Evolutionary conservation across 2,329 filamentous ascomycete genomes (phyloP).

Genomic region (Colletotrichum abscissum): DNA sequence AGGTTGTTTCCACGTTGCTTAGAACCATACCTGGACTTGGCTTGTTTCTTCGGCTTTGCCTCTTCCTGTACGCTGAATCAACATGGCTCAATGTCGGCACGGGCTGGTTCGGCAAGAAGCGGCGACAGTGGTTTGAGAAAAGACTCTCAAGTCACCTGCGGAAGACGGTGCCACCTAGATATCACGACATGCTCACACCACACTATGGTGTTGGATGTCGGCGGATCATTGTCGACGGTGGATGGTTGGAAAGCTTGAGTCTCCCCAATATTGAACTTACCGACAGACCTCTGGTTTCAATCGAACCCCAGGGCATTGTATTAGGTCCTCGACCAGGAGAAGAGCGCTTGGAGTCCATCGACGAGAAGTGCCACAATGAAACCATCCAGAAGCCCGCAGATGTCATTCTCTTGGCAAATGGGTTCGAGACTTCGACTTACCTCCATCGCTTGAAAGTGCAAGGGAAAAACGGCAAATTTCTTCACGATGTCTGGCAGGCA

Average conservation of each 20-base stretch:
- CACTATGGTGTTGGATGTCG: conserved; percentile 73
- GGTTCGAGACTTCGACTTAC: conserved; percentile 67
- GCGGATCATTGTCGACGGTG: conserved; percentile 67
- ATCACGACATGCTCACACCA: conserved; percentile 70
- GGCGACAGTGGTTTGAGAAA: conserved; percentile 15
- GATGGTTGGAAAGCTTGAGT: conserved; percentile 64
- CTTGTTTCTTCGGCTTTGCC: conserved; percentile 52
- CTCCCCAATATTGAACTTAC: conserved; percentile 58
- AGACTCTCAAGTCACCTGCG: conserved; percentile 55
- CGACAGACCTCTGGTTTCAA: conserved; percentile 57
- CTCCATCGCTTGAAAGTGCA: conserved; percentile 61
- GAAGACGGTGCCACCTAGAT: conserved; percentile 64
- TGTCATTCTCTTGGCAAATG: conserved; percentile 70
- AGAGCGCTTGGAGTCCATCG: neutral
- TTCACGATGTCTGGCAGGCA: conserved; percentile 61
- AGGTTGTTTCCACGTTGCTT: conserved; percentile 46
- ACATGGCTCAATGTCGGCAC: conserved; percentile 8
- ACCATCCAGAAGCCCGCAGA: conserved; percentile 56
- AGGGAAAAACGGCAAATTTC: conserved; percentile 51
- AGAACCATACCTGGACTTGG: conserved; percentile 57
- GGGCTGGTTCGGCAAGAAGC: neutral
- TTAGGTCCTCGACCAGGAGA: conserved; percentile 34
- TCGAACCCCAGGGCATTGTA: conserved; percentile 53
- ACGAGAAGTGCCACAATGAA: conserved; percentile 46
- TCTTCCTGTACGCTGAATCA: conserved; percentile 52